These are phyloP conservation scores for Phytopythium ostracodes DNA, from an alignment of 352 stramenopile species.

Conservation along the genomic window DNA sequence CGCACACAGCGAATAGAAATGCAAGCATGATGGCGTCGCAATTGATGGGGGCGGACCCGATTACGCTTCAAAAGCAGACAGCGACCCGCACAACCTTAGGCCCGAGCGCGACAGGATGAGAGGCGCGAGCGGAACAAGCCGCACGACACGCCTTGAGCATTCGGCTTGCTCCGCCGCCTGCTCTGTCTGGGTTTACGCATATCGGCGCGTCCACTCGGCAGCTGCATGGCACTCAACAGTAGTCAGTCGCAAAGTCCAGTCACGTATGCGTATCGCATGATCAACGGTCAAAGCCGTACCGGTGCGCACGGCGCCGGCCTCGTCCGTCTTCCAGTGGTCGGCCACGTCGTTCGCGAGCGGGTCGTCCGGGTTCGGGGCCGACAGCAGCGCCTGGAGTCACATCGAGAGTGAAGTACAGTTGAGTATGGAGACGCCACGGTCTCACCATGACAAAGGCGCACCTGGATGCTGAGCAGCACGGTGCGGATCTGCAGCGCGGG, in stretches of 20 bases:
- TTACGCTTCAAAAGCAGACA: neutral
- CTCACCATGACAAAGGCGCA: too few species aligned
- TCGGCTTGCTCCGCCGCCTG: neutral
- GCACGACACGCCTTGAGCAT: too few species aligned
- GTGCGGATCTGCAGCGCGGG: constrained; percentile 98
- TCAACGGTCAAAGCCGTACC: constrained; percentile 43
- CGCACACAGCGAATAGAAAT: neutral
- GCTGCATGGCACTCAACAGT: too few species aligned
- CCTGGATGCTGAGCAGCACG: constrained; percentile 96
- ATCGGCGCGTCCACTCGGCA: constrained; percentile 67
- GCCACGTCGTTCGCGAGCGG: constrained; percentile 97
- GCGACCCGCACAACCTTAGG: too few species aligned
- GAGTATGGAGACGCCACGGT: too few species aligned
- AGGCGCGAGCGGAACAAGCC: too few species aligned
- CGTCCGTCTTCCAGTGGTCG: constrained; percentile 97
- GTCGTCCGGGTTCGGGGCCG: constrained; percentile 96
- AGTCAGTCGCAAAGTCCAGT: too few species aligned
- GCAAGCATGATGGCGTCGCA: neutral
- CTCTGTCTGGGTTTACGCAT: constrained; percentile 22
- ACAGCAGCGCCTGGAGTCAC: constrained; percentile 77
- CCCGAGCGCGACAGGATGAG: too few species aligned
- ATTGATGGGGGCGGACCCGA: neutral
- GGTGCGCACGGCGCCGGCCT: constrained; percentile 87
- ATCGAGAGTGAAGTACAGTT: too few species aligned
- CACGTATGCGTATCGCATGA: too few species aligned